Percentiles rank a stretch among this genome's conserved stretches.
Evolutionary conservation across 2,329 filamentous ascomycete species (phyloP).

Genomic region (Dactylellina sp.): DNA sequence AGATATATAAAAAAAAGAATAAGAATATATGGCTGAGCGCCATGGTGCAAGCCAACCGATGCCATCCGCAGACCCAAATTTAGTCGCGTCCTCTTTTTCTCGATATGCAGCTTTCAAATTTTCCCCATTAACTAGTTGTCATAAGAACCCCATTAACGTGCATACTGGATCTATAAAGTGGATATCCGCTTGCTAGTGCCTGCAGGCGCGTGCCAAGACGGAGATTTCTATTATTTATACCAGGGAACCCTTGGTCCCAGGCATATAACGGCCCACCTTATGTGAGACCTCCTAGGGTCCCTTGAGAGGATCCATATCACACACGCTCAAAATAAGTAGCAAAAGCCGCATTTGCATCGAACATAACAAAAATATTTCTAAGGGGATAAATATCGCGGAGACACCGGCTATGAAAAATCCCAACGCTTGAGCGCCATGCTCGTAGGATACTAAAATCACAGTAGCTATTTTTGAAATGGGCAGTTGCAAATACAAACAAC

Average conservation of each 20-base stretch:
- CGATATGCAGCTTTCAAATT: background rate
- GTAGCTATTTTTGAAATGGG: too few relatives aligned
- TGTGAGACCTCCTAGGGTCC: background rate
- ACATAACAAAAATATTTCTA: too few relatives aligned
- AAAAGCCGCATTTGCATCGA: too few relatives aligned
- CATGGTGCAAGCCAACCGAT: background rate
- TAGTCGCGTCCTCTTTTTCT: background rate
- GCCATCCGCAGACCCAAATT: background rate
- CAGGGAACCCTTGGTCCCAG: background rate
- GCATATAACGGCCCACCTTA: background rate
- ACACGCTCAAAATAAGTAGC: too few relatives aligned
- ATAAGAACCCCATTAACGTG: too few relatives aligned
- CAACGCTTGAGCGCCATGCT: too few relatives aligned
- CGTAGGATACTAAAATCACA: too few relatives aligned
- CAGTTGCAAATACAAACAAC: too few relatives aligned
- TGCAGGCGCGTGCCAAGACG: slow-evolving; percentile 2
- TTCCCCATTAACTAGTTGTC: background rate
- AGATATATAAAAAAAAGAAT: background rate
- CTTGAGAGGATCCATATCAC: background rate
- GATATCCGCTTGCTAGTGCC: background rate
- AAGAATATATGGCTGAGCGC: background rate
- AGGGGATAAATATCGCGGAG: too few relatives aligned
- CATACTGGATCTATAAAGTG: background rate
- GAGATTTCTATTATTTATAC: background rate
- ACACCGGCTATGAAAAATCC: too few relatives aligned